Evolutionary conservation across 2,329 filamentous ascomycete species (phyloP), one percentile per base, ranked within the genome.

Genomic region (Mycocentrospora acerina): DNA sequence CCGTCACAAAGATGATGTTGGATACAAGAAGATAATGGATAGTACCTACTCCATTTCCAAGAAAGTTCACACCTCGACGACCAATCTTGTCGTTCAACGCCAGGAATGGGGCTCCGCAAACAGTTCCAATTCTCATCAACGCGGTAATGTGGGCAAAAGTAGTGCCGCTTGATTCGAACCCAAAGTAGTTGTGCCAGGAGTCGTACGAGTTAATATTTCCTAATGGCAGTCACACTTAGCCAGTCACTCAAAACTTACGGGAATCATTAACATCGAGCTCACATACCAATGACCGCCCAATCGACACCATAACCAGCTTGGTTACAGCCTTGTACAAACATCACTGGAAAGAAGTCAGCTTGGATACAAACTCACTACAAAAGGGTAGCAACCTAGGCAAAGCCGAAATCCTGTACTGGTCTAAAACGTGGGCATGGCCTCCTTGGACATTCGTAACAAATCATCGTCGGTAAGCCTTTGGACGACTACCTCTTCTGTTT

Each of bases 231-330:
- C 11, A 11, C 7, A 13, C 37, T 9, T 22, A 22, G 19, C 9
- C 9, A 22, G 19, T 22, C 19, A 22, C 9, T 22, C 19, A 22
- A 5, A 22, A 6, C 19, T 22, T 22, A 9, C 9, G 19, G 19
- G 9, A 22, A 9, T 6, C 9, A 9, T 9, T 6, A 6, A 5
- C 9, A 2, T 8, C 9, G 35, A n/a, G 4, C 8, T 11, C 3
- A 27, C 39, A 15, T 24, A 33, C 66, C 57, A 26, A 76, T 76
- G 18, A 76, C 72, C 17, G 69, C 69, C 73, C 73, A 76, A 45
- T 76, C 73, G 27, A 76, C 67, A 44, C 73, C 73, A 43, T 68
- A 75, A 7, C 70, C 71, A 29, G 71, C 71, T 50, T 73, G 70
- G 37, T 75, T 74, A 46, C 70, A 74, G 24, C 70, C 71, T 57